Percentiles rank a stretch among this genome's conserved stretches.
These are phyloP conservation scores for Neurospora africana DNA, from an alignment of 495 filamentous ascomycete genomes.

Conservation along the genomic window DNA sequence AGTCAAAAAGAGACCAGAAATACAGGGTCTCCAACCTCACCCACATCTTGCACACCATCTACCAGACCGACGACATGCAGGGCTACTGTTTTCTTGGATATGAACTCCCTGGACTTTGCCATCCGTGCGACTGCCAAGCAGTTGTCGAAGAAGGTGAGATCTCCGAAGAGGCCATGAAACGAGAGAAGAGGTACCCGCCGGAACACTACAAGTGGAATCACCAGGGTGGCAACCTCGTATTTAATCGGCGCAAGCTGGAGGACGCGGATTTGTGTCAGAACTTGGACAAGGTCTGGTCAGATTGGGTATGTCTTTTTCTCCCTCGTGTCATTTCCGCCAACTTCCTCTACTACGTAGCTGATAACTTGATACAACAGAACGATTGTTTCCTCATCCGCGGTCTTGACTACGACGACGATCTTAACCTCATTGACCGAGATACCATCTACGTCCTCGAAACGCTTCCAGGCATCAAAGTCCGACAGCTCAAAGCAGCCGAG, in stretches of 20 bases:
- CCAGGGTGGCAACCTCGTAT: conserved; percentile 1
- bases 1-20: not conserved
- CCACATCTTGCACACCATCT: not conserved
- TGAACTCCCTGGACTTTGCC: not conserved
- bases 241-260: conserved; percentile 2
- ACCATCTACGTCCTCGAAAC: conserved; percentile 1
- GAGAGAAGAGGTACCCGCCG: not conserved
- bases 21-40: not conserved
- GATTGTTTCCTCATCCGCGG: conserved; percentile 2
- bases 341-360: not conserved
- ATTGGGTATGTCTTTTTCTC: not conserved
- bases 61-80: conserved; percentile 2
- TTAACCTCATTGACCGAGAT: not conserved
- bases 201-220: not conserved
- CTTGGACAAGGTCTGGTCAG: not conserved
- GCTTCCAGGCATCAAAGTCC: not conserved
- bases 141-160: not conserved
- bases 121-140: not conserved
- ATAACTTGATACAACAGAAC: not conserved
- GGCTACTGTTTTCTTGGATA: not conserved
- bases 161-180: not conserved
- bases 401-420: not conserved
- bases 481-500: not conserved
- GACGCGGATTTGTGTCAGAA: not conserved
- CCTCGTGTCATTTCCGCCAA: not conserved